Evolutionary conservation across 805 yeast genomes (phyloP).

Genomic region (Cyberlindnera maclurae): DNA sequence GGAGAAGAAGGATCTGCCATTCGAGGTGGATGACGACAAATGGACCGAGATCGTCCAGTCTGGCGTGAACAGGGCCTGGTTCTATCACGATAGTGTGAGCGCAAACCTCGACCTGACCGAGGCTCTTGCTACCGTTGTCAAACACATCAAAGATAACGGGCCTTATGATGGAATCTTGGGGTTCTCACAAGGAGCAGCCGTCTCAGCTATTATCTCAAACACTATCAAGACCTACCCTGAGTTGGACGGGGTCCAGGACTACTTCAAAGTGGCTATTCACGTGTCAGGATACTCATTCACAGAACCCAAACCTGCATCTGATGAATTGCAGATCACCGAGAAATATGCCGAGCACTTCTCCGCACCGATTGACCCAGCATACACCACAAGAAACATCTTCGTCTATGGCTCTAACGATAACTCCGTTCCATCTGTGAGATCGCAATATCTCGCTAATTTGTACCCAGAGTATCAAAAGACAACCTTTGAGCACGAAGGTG

Average conservation of each 20-base stretch:
- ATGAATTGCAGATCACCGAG: conserved; percentile 30
- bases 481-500: conserved; percentile 81
- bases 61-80: conserved; percentile 63
- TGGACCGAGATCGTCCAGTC: conserved; percentile 41
- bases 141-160: conserved; percentile 53
- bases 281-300: conserved; percentile 62
- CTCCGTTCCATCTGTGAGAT: conserved; percentile 69
- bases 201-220: conserved; percentile 64
- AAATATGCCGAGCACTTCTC: conserved; percentile 28
- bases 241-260: conserved; percentile 21
- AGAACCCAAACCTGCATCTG: conserved; percentile 29
- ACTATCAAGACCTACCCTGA: conserved; percentile 30
- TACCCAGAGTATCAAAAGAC: conserved; percentile 42
- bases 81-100: conserved; percentile 45
- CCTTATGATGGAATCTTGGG: conserved; percentile 90
- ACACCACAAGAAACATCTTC: conserved; percentile 49
- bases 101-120: conserved; percentile 44
- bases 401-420: conserved; percentile 84
- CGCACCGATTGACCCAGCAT: conserved; percentile 21
- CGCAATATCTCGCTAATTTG: conserved; percentile 49
- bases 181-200: conserved; percentile 91
- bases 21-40: conserved; percentile 49
- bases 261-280: conserved; percentile 64
- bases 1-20: conserved; percentile 67
- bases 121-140: conserved; percentile 40